These are phyloP conservation scores for Colletotrichum ledebouriae DNA, from an alignment of 2,329 filamentous ascomycete species.

Conservation along the genomic window DNA sequence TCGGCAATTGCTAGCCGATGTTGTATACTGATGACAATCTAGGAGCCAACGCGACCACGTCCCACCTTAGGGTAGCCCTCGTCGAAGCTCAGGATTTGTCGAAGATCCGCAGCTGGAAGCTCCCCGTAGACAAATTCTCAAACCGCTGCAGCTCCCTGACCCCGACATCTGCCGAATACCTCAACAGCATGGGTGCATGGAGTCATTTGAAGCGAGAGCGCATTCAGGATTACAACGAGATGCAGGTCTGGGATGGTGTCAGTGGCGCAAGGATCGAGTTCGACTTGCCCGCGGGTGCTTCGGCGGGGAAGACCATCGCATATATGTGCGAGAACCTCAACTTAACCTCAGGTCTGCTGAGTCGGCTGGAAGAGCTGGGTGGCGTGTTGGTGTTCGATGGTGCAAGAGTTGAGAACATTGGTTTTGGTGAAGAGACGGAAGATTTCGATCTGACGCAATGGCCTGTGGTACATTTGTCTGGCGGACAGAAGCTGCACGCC, in stretches of 20 bases:
- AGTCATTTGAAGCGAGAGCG: slow-evolving; percentile 77
- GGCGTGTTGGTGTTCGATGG: slow-evolving; percentile 80
- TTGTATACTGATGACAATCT: slow-evolving; percentile 34
- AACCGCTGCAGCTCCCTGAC: slow-evolving; percentile 97
- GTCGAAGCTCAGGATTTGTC: slow-evolving; percentile 90
- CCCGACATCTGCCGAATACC: slow-evolving; percentile 85
- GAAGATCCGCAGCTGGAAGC: slow-evolving; percentile 75
- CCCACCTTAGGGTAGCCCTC: slow-evolving; percentile 84
- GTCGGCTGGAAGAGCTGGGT: slow-evolving; percentile 77
- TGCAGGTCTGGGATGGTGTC: slow-evolving; percentile 99
- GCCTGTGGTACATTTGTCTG: slow-evolving; percentile 84
- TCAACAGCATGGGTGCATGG: slow-evolving; percentile 90
- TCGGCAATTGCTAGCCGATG: not conserved
- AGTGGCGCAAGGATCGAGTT: slow-evolving; percentile 91
- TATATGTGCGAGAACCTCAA: slow-evolving; percentile 98
- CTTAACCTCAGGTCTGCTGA: slow-evolving; percentile 82
- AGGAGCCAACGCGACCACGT: slow-evolving; percentile 83
- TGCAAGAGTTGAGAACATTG: slow-evolving; percentile 84
- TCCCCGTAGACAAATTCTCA: slow-evolving; percentile 79
- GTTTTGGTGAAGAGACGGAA: slow-evolving; percentile 77
- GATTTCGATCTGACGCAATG: slow-evolving; percentile 85
- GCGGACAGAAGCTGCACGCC: slow-evolving; percentile 78
- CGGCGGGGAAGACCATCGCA: slow-evolving; percentile 77
- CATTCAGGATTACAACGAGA: slow-evolving; percentile 90
- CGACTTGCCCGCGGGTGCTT: slow-evolving; percentile 72